These are phyloP conservation scores for Penicillium glabrum DNA, from an alignment of 2,329 filamentous ascomycete genomes.

Conservation along the genomic window DNA sequence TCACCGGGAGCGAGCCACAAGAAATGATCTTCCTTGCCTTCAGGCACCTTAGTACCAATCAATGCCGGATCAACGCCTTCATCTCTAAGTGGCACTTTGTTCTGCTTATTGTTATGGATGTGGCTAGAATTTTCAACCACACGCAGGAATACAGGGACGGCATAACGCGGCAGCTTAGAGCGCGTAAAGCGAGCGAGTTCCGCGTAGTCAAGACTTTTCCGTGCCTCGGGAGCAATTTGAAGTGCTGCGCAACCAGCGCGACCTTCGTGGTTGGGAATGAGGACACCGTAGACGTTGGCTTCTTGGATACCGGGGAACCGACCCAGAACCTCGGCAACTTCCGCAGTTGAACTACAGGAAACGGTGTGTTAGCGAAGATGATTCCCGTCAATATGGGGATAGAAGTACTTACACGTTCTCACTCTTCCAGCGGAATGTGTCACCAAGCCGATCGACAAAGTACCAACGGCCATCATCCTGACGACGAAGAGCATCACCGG, in stretches of 20 bases:
- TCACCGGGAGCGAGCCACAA: slow-evolving; percentile 52
- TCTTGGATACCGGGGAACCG: slow-evolving; percentile 60
- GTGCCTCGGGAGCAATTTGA: slow-evolving; percentile 54
- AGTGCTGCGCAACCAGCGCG: slow-evolving; percentile 63
- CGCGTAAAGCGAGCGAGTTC: slow-evolving; percentile 60
- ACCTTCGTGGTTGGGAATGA: slow-evolving; percentile 65
- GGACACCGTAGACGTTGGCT: slow-evolving; percentile 70
- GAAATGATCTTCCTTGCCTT: slow-evolving; percentile 47
- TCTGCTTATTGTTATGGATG: slow-evolving; percentile 73
- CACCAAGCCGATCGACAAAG: slow-evolving; percentile 69
- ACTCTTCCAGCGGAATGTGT: slow-evolving; percentile 74
- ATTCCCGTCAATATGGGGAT: neutral
- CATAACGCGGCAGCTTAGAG: slow-evolving; percentile 66
- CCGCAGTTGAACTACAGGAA: slow-evolving; percentile 53
- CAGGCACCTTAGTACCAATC: slow-evolving; percentile 45
- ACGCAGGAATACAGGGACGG: slow-evolving; percentile 72
- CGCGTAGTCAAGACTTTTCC: slow-evolving; percentile 57
- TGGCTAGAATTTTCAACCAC: slow-evolving; percentile 51
- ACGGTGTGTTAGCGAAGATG: neutral
- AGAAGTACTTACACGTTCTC: slow-evolving; percentile 58
- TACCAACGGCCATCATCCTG: slow-evolving; percentile 66
- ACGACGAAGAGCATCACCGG: slow-evolving; percentile 64
- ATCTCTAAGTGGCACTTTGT: slow-evolving; percentile 68
- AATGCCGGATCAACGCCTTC: slow-evolving; percentile 63
- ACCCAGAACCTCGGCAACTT: slow-evolving; percentile 66